Conservation (phyloP, 148 eudicot genomes). For the Rhododendron henanense region DNA sequence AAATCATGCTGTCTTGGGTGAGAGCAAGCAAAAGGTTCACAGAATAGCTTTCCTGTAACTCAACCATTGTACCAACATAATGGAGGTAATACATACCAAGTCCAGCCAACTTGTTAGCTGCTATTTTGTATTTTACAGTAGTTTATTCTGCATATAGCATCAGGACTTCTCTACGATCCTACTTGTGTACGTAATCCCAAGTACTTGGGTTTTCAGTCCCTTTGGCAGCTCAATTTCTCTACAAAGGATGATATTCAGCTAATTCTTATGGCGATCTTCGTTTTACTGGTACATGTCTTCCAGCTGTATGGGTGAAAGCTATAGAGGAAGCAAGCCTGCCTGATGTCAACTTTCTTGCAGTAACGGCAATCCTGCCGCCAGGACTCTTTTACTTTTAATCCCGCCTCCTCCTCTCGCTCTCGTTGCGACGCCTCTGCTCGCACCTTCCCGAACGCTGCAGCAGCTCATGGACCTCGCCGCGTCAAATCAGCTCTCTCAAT, state of each 20-base stretch:
- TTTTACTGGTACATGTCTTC: not conserved
- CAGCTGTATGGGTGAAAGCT: not conserved
- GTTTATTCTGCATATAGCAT: not conserved
- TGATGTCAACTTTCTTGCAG: slow-evolving; percentile 1
- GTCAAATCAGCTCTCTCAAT: slow-evolving; percentile 13
- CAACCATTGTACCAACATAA: not conserved
- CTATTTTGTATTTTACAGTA: not conserved
- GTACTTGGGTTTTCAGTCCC: not conserved
- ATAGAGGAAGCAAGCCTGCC: not conserved
- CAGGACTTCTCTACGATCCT: not conserved
- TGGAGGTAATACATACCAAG: not conserved
- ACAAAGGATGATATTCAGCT: not conserved
- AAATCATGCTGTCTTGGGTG: not conserved
- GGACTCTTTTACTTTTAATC: no score
- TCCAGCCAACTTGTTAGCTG: not conserved
- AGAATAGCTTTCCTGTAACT: not conserved
- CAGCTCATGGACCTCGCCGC: no score
- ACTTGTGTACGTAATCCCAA: not conserved
- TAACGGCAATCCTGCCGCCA: no score
- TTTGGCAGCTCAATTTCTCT: not conserved
- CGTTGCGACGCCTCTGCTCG: no score
- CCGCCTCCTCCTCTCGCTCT: no score
- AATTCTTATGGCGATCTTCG: not conserved
- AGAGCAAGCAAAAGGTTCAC: not conserved
- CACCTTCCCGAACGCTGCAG: no score